Evolutionary conservation across 2,329 filamentous ascomycete genomes (phyloP), one percentile per base, ranked within the genome.

Genomic region (Aspergillus hiratsukae): DNA sequence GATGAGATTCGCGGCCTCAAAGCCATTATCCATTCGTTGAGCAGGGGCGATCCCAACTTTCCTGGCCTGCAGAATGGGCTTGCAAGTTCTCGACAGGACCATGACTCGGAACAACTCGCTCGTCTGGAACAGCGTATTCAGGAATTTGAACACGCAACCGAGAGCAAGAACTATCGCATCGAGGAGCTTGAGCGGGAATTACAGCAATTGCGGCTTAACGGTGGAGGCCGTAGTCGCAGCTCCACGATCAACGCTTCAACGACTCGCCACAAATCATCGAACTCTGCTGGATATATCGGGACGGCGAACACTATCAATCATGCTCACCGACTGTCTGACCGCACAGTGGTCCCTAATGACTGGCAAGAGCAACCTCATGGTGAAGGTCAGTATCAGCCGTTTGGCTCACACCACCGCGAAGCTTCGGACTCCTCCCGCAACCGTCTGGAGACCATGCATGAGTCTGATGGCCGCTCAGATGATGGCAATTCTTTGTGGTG

Each of bases 1-100:
- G 94, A 99, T 66, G 94, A 99, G 77, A 97, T 99, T 68, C 85
- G 93, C 60, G 94, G 94, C 49, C 82, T 99, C 62, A 99, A 97
- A 75, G 93, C 94, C 46, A 97, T 99, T 69, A 97, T 99, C 58
- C 93, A 97, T 75, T 96, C 91, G 19, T 81, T 99, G 40, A 96
- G 91, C 72, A 83, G 91, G 59, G 90, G 73, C 27, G 74, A 73
- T 29, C 64, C 69, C 14, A 67, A 66, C 55, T 60, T 68, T 25
- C 56, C 65, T 37, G 58, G 67, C 43, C 54, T 68, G 25, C 66
- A 72, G 58, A 71, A 71, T 56, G 69, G 65, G 28, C 50, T 62
- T 27, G 55, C 49, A 35, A 53, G 59, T 37, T 40, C 56, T 3
- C 56, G 58, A 28, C 46, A 66, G 31, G 63, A 83, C 4, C 78